Base-by-base conservation (phyloP, 345 rosid species). In the Sonneratia alba region DNA sequence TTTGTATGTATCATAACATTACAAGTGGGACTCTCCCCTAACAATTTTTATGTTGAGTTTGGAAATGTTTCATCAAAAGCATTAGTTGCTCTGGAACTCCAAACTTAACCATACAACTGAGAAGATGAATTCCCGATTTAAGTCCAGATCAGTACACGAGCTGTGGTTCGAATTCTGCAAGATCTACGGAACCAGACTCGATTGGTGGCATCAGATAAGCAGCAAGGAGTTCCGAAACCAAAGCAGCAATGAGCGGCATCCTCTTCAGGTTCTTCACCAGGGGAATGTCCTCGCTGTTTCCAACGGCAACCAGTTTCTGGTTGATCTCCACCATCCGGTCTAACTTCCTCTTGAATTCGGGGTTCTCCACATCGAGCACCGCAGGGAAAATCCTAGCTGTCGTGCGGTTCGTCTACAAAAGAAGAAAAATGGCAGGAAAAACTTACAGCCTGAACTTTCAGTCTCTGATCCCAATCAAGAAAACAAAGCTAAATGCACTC, bases 331-430 rank as follows among this genome's bases (percentile, higher is more conserved):
- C 99, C 97, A 95, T 95, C 70, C 91, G 75, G 69, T 95, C 97
- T 72, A 95, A 76, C 81, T 86, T 95, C 83, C 91, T 90, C 88
- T 88, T 95, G 96, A 95, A 95, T 81, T 92, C 97, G 0, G 97
- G 97, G 81, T 95, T 95, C 86, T 95, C 96, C 59, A 95, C 99
- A 75, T 95, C 99, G 74, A 75, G 80, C 73, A 95, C 97, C 0
- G 99, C 97, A 0, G 97, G 99, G 85, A 95, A 95, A 68, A 95
- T 95, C 78, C 99, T 89, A 13, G 97, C 97, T 12, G 97, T 87
- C 53, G 94, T 95, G 66, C 97, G 86, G 83, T 92, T 95, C n/a
- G 99, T 92, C 99, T 95, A 87, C 51, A 47, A 51, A 32, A 45
- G 9, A 42, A 47, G 48, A 32, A 45, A 22, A 10, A 40, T 47